These are phyloP conservation scores for Metarhizium anisopliae DNA, from an alignment of 2,329 filamentous ascomycete genomes.

Conservation along the genomic window DNA sequence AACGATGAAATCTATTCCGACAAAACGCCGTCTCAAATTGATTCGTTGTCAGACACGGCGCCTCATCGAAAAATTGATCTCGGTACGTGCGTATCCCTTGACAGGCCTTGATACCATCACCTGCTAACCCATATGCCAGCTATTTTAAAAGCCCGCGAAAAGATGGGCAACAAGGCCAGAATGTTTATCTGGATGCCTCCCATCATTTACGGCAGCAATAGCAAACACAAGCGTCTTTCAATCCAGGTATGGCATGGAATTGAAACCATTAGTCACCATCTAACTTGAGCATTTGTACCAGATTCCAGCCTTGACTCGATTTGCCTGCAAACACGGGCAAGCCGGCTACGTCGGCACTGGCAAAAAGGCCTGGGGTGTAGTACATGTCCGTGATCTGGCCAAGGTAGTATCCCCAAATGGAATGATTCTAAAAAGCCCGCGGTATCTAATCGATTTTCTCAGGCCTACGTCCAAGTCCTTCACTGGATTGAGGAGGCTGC, in stretches of 20 bases:
- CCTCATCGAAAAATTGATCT: slow-evolving; percentile 2
- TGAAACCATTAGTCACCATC: too few species aligned
- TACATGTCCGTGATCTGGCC: slow-evolving; percentile 1
- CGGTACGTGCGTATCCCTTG: background rate
- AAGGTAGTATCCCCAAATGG: background rate
- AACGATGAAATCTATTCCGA: background rate
- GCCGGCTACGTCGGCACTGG: background rate
- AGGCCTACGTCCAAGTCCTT: slow-evolving; percentile 1
- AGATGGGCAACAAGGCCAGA: background rate
- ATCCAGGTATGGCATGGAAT: background rate
- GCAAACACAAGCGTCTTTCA: slow-evolving; percentile 1
- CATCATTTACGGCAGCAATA: slow-evolving; percentile 2
- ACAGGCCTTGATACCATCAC: background rate
- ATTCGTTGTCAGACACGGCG: background rate
- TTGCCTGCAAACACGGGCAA: background rate
- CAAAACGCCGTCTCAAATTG: background rate
- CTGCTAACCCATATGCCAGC: background rate
- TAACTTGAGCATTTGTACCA: background rate
- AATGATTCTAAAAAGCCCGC: background rate
- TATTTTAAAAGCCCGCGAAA: background rate
- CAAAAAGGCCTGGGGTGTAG: background rate
- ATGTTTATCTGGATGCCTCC: slow-evolving; percentile 2
- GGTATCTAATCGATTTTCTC: background rate
- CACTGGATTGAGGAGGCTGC: background rate
- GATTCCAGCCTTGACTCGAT: background rate